phyloP scores from a whole-genome alignment of 2,329 filamentous ascomycete genomes.

The Trichophyton verrucosum region DNA sequence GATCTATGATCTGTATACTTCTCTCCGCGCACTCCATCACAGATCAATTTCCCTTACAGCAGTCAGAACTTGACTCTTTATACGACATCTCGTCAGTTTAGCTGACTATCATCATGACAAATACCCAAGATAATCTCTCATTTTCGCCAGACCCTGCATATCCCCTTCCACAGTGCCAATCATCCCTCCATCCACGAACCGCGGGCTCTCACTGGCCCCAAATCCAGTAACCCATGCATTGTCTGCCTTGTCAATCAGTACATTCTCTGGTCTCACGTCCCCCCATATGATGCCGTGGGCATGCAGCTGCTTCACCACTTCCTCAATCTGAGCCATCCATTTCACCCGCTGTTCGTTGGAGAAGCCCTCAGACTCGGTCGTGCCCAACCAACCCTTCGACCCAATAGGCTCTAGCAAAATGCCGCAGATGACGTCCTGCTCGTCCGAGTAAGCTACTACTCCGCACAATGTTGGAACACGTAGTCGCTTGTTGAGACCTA shows the following conservation, averaged over 20 bases:
- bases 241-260: slow-evolving; percentile 17
- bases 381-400: neutral
- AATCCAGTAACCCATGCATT: slow-evolving; percentile 18
- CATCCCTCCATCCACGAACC: neutral
- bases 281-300: slow-evolving; percentile 17
- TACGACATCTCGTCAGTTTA: neutral
- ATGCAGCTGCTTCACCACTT: slow-evolving; percentile 6
- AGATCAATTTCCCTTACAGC: neutral
- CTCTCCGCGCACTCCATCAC: neutral
- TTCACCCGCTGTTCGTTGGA: neutral
- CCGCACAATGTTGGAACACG: neutral
- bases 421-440: neutral
- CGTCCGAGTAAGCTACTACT: neutral
- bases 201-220: neutral
- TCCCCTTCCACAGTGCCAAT: neutral
- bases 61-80: neutral
- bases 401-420: neutral
- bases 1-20: neutral
- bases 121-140: neutral
- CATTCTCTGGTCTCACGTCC: slow-evolving; percentile 20
- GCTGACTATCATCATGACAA: neutral
- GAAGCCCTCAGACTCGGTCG: neutral
- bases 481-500: neutral
- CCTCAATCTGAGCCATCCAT: neutral
- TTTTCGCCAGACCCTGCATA: too few relatives aligned